Percentiles rank a stretch among this genome's conserved stretches.
Evolutionary conservation across 768 basidiomycete genomes (phyloP).

Genomic region (Suillus paluster): DNA sequence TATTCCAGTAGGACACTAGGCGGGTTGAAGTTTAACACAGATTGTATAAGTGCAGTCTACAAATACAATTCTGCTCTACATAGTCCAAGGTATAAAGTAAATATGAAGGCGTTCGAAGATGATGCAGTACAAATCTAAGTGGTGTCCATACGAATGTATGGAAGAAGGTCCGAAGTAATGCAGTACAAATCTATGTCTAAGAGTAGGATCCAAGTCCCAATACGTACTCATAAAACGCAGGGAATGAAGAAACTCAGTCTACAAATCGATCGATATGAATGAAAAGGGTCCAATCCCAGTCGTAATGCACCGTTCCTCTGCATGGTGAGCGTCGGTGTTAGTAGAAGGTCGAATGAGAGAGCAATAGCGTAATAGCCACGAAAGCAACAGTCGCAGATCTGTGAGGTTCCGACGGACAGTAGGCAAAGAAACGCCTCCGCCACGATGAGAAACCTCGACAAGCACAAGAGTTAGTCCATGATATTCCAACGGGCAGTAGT

Average conservation of each 20-base stretch:
- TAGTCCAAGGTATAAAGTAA: neutral
- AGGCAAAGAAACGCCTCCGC: neutral
- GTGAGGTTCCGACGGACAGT: neutral
- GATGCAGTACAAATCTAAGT: neutral
- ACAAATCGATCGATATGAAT: neutral
- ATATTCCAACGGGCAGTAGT: no score
- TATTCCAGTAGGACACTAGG: no score
- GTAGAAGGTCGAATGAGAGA: neutral
- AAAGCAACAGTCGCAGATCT: neutral
- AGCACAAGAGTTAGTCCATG: no score
- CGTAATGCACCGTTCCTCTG: neutral
- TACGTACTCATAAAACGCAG: no score
- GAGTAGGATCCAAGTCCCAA: neutral
- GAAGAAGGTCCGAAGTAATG: no score
- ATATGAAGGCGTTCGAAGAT: neutral
- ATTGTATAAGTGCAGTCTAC: neutral
- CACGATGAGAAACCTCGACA: neutral
- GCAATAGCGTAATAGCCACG: neutral
- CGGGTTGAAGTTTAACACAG: no score
- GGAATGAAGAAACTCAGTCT: neutral
- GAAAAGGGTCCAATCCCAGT: neutral
- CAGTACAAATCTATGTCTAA: no score
- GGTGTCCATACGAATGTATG: no score
- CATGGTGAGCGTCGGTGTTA: neutral
- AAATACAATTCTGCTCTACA: neutral